Evolutionary conservation across 352 stramenopile species (phyloP).

Genomic region (Pythium grandisporangium): DNA sequence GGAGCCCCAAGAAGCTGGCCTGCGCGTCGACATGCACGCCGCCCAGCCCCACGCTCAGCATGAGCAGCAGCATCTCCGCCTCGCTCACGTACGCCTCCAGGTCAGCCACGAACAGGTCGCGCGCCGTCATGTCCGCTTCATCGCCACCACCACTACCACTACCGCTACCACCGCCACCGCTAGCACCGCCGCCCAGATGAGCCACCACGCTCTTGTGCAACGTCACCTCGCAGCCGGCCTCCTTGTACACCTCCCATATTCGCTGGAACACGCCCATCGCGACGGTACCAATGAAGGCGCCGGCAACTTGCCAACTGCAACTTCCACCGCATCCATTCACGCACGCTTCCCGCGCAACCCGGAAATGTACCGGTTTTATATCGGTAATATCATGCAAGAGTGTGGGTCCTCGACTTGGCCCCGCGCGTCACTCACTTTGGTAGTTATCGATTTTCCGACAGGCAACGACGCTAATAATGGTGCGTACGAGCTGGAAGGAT

Average conservation of each 20-base stretch:
- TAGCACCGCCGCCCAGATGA: constrained; percentile 13
- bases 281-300: too few relatives aligned
- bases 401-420: too few relatives aligned
- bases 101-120: constrained; percentile 21
- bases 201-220: constrained; percentile 22
- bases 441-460: too few relatives aligned
- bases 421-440: too few relatives aligned
- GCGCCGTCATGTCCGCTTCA: constrained; percentile 11
- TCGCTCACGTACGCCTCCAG: constrained; percentile 26
- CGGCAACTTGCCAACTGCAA: too few relatives aligned
- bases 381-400: too few relatives aligned
- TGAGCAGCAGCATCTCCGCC: constrained; percentile 26
- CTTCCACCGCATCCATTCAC: too few relatives aligned
- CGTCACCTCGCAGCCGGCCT: constrained; percentile 22
- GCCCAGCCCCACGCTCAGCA: constrained; percentile 34
- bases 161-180: constrained; percentile 11
- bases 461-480: too few relatives aligned
- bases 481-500: too few relatives aligned
- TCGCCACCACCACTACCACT: constrained; percentile 9
- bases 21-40: constrained; percentile 30
- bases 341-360: too few relatives aligned
- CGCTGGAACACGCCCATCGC: constrained; percentile 26
- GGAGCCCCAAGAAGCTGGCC: constrained; percentile 42
- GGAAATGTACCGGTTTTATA: too few relatives aligned
- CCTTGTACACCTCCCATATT: constrained; percentile 37